Evolutionary conservation across 805 yeast species (phyloP).

Genomic region (Nakazawaea ambrosiae): DNA sequence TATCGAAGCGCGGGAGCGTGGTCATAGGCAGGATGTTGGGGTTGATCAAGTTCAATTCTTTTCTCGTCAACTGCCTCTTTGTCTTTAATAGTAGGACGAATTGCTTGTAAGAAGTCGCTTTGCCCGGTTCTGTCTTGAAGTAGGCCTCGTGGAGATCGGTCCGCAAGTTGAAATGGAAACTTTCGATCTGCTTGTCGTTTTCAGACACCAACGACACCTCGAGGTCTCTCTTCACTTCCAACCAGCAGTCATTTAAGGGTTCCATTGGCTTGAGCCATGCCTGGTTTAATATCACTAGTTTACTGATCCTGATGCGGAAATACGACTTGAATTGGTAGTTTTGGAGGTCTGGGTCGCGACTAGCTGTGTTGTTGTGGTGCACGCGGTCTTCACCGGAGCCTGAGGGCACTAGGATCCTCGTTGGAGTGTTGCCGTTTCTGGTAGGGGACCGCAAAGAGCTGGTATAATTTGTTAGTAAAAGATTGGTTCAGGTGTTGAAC

Average conservation of each 20-base stretch:
- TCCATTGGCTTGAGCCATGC: conserved; percentile 1
- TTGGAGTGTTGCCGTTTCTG: no score
- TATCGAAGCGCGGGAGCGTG: conserved; percentile 4
- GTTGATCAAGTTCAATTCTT: conserved; percentile 4
- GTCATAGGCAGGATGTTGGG: neutral
- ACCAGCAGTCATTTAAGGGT: conserved; percentile 3
- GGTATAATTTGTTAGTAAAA: no score
- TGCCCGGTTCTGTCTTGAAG: conserved; percentile 5
- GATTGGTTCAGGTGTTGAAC: no score
- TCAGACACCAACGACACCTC: neutral
- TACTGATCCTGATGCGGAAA: no score
- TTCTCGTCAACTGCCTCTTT: conserved; percentile 1
- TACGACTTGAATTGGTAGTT: no score
- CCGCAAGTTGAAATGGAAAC: conserved; percentile 2
- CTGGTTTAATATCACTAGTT: conserved; percentile 1
- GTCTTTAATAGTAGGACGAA: conserved; percentile 4
- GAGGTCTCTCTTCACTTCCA: neutral
- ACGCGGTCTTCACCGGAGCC: no score
- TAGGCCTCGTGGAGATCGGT: neutral
- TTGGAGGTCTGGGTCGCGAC: no score
- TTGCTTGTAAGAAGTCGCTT: neutral
- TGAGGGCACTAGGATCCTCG: no score
- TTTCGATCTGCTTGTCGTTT: neutral
- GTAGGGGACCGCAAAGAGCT: no score
- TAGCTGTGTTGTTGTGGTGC: no score